These are phyloP conservation scores for Paxillus involutus DNA, from an alignment of 768 basidiomycete genomes.

Conservation along the genomic window DNA sequence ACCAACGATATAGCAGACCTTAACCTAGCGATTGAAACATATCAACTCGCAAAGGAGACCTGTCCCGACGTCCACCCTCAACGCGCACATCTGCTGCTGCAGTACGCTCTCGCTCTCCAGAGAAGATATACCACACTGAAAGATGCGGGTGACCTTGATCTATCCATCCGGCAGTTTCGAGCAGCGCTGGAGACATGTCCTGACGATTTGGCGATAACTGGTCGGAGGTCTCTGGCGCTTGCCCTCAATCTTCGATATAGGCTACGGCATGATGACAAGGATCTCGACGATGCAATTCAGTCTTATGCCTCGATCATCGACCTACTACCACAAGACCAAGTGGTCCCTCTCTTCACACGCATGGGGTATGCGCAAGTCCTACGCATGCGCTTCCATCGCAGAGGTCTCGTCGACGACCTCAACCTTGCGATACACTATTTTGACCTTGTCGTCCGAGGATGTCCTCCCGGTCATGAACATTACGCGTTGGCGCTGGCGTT, in stretches of 20 bases:
- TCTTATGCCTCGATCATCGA: constrained; percentile 11
- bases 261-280: constrained; percentile 11
- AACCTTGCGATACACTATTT: constrained; percentile 9
- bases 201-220: not conserved
- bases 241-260: constrained; percentile 12
- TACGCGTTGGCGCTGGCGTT: not conserved
- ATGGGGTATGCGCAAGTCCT: constrained; percentile 8
- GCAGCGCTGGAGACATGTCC: constrained; percentile 6
- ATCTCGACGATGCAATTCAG: constrained; percentile 10
- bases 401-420: constrained; percentile 12
- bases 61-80: constrained; percentile 11
- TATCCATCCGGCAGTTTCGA: constrained; percentile 14
- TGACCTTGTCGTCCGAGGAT: constrained; percentile 3
- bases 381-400: constrained; percentile 3
- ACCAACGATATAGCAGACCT: constrained; percentile 14
- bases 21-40: constrained; percentile 7
- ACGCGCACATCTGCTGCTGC: constrained; percentile 7
- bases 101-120: constrained; percentile 20
- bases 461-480: constrained; percentile 5
- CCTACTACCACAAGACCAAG: not conserved
- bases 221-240: constrained; percentile 3
- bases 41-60: constrained; percentile 3
- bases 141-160: constrained; percentile 17
- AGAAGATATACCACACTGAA: constrained; percentile 10
- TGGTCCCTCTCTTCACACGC: constrained; percentile 3